These are phyloP conservation scores for Dillenia turbinata DNA, from an alignment of 164 flowering plant species.

Conservation along the genomic window DNA sequence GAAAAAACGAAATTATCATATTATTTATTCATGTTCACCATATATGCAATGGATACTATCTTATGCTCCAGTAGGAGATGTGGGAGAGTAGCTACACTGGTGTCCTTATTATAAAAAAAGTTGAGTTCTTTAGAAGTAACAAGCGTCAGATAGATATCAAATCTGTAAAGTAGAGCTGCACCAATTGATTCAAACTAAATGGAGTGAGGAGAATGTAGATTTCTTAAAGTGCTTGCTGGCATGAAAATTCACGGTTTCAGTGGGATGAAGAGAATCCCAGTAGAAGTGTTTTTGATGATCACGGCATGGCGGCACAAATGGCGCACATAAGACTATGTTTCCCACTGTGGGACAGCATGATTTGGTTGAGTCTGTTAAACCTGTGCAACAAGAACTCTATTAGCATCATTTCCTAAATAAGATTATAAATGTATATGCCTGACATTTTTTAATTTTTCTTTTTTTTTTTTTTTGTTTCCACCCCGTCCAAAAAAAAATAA, in stretches of 20 bases:
- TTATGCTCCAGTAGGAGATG: too few relatives aligned
- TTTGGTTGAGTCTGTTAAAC: slow-evolving; percentile 22
- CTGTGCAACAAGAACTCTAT: slow-evolving; percentile 15
- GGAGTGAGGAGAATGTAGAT: slow-evolving; percentile 26
- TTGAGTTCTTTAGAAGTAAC: not conserved
- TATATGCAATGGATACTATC: too few relatives aligned
- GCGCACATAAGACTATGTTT: slow-evolving; percentile 38
- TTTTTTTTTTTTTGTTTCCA: slow-evolving; percentile 3
- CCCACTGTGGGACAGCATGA: slow-evolving; percentile 41
- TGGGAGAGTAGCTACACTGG: too few relatives aligned
- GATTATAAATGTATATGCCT: not conserved
- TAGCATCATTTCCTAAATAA: too few relatives aligned
- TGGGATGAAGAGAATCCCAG: slow-evolving; percentile 52
- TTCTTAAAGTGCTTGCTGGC: slow-evolving; percentile 31
- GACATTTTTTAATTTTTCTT: not conserved
- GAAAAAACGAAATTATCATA: too few relatives aligned
- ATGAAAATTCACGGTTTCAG: slow-evolving; percentile 22
- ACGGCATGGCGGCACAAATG: slow-evolving; percentile 26
- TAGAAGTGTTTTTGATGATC: slow-evolving; percentile 20
- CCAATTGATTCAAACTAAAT: slow-evolving; percentile 13
- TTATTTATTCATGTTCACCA: too few relatives aligned
- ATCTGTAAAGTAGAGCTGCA: slow-evolving; percentile 2
- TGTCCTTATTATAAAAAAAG: too few relatives aligned
- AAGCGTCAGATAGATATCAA: slow-evolving; percentile 2
- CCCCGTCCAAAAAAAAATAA: slow-evolving; percentile 13